Evolutionary conservation across 768 basidiomycete species (phyloP), one percentile per base, ranked within the genome.

Genomic region (Kwoniella dejecticola): DNA sequence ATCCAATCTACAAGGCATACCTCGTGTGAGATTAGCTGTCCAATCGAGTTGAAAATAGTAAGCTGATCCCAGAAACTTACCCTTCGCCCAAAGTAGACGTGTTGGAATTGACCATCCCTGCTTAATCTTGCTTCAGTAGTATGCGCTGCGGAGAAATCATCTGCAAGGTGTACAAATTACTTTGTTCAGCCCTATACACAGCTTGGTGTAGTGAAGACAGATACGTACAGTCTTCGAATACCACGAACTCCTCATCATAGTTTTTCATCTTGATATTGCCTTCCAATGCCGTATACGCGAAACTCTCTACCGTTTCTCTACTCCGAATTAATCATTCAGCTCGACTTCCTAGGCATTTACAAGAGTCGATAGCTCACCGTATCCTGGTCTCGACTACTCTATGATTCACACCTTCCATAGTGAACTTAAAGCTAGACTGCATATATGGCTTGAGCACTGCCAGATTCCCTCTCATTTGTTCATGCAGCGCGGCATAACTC

Each of bases 141-240:
- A 45, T 68, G 52, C 6, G 42, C 53, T 7, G 46, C 45, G 12
- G 56, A 40, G 26, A 26, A 63, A 19, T 68, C 68, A 42, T 70
- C 69, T 70, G 26, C 3, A 4, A 26, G 41, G 15, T 27, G 13
- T 11, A 40, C 19, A 38, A 23, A 23, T 63, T 27, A 57, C 50
- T 52, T 54, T 54, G 13, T 15, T n/a, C 45, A 49, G 44, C 36
- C 7, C 10, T 12, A 5, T n/a, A 13, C 17, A 6, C 19, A 8
- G 1, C 12, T 24, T 23, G 21, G 1, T 17, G 2, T 57, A 21
- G n/a, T 36, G 12, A 26, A 17, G 36, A 27, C 15, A 17, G 13
- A 52, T n/a, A 67, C 86, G 64, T 62, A 93, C 93, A 95, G 81
- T 95, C 93, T 81, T 96, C 94, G 56, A 88, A 89, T 52, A 88